phyloP scores from a whole-genome alignment of 2,329 filamentous ascomycete species.

The Didymosphaeria variabile region DNA sequence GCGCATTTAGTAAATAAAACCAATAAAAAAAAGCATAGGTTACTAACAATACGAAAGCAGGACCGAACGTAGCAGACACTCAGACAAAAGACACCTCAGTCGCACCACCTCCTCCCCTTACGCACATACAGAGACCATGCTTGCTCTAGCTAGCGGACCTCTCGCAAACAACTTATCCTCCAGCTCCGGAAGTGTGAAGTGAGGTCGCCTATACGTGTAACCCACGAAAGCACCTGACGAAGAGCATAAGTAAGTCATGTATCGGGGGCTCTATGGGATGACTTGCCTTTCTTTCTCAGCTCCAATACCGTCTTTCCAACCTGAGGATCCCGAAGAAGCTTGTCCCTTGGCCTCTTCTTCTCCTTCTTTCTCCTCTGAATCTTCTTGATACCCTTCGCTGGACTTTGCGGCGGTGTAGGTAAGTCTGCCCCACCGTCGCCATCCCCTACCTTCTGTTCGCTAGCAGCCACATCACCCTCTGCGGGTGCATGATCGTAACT shows the following conservation, averaged over 20 bases:
- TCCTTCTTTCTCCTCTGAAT: constrained; percentile 67
- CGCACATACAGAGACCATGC: constrained; percentile 18
- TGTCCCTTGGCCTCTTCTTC: constrained; percentile 83
- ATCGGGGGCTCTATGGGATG: too few species aligned
- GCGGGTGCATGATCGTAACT: constrained; percentile 34
- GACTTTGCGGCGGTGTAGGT: constrained; percentile 10
- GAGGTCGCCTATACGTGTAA: constrained; percentile 78
- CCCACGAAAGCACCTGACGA: constrained; percentile 76
- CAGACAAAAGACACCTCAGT: background rate
- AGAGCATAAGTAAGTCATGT: background rate
- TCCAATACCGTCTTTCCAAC: constrained; percentile 76
- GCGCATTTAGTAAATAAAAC: background rate
- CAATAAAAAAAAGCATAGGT: background rate
- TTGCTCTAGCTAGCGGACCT: constrained; percentile 10
- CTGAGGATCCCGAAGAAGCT: constrained; percentile 76
- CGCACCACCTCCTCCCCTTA: constrained; percentile 7
- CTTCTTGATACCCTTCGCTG: constrained; percentile 21
- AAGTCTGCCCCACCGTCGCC: constrained; percentile 1
- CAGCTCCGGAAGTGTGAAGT: constrained; percentile 40
- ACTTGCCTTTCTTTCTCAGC: constrained; percentile 72
- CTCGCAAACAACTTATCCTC: constrained; percentile 29
- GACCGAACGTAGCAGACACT: background rate
- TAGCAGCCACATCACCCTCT: background rate
- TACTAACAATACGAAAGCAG: background rate
- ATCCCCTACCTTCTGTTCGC: background rate